Base-by-base conservation (phyloP, 306 rosid genomes). In the Gleditsia sinensis region DNA sequence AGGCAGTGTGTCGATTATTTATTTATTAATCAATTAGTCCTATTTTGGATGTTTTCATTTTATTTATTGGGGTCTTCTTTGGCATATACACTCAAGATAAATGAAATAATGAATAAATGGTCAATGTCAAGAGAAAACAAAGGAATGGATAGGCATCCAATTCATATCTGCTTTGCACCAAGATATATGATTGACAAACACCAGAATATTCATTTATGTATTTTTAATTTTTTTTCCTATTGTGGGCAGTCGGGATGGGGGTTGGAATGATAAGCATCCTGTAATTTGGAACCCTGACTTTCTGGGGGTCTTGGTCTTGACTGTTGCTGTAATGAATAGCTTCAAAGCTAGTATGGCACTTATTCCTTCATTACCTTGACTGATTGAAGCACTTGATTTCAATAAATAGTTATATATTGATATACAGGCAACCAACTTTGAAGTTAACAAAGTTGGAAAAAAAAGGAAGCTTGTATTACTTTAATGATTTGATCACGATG, bases 61-160 rank as follows among this genome's bases (percentile, higher is more conserved):
- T 69, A 25, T 33, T 69, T 61, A 10, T 9, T 46, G 37, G 42
- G 48, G 48, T 77, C 24, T 51, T 73, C 43, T 62, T 55, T 77
- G 60, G 34, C 12, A 28, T 51, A 67, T 65, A n/a, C 49, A 28
- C 40, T 50, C 28, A 24, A 60, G 40, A 37, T 64, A 43, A 72
- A 43, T 36, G 43, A 25, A 78, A 53, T 71, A 24, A 25, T 50
- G 34, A 60, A 50, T 19, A 40, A 71, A n/a, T n/a, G n/a, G n/a
- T n/a, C n/a, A n/a, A n/a, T n/a, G n/a, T n/a, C n/a, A n/a, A n/a
- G 78, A 27, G 16, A 27, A 16, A 39, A 1, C 53, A 42, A 49
- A 78, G 39, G 45, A 54, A 43, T 55, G 14, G 60, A 28, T 51
- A 46, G 17, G 33, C 46, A 19, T 67, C 56, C 50, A 75, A 60